These are phyloP conservation scores for Verticillium klebahnii DNA, from an alignment of 2,329 filamentous ascomycete genomes.

Conservation along the genomic window DNA sequence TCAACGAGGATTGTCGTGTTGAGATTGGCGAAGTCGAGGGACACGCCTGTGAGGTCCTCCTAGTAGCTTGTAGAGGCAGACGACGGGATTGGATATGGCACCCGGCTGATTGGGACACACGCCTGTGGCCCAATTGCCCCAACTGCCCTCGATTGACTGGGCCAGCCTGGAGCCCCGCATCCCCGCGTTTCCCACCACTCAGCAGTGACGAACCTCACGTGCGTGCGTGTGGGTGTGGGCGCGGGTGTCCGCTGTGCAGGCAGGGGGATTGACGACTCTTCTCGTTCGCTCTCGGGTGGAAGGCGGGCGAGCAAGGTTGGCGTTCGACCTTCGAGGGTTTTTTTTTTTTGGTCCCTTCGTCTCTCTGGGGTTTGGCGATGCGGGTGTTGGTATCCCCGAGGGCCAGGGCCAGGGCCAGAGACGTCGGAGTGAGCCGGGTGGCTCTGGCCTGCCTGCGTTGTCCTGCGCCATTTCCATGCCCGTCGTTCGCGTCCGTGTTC, in stretches of 20 bases:
- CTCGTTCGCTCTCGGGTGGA: not conserved
- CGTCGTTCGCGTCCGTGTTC: not conserved
- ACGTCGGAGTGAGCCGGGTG: not conserved
- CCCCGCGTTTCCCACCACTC: not conserved
- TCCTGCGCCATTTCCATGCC: not conserved
- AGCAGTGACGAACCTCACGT: not conserved
- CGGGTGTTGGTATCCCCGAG: not conserved
- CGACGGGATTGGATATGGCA: constrained; percentile 1
- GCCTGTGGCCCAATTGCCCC: not conserved
- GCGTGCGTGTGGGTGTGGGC: not conserved
- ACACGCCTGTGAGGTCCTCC: not conserved
- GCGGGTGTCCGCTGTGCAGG: not conserved
- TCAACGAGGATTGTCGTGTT: not conserved
- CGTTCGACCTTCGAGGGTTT: not conserved
- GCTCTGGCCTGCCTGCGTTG: not conserved
- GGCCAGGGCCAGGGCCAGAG: not conserved
- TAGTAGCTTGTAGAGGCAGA: not conserved
- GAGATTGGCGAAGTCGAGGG: not conserved
- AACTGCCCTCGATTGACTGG: not conserved
- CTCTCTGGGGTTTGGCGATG: not conserved
- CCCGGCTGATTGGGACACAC: constrained; percentile 2
- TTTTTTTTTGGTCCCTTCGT: too few relatives aligned
- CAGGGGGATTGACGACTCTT: too few relatives aligned
- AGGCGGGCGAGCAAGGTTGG: not conserved
- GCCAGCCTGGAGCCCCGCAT: not conserved